These are phyloP conservation scores for Cutaneotrichosporon sp. DNA, from an alignment of 1,284 basidiomycete species.

Conservation along the genomic window DNA sequence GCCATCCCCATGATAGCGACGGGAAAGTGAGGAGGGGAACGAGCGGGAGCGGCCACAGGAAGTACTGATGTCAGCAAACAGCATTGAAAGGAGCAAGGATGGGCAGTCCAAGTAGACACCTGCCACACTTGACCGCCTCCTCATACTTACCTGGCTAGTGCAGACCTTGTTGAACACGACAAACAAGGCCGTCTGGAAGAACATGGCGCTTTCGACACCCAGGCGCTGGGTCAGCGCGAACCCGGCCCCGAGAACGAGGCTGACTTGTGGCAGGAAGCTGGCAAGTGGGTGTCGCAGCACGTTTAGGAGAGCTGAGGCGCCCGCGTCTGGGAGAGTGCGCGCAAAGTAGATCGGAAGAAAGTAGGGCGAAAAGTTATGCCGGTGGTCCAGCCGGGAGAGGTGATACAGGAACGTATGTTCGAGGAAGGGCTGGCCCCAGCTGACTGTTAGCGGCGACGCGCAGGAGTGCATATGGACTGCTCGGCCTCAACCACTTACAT, in stretches of 20 bases:
- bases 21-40: slow-evolving; percentile 74
- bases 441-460: slow-evolving; percentile 39
- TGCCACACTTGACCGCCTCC: neutral
- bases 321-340: neutral
- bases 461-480: neutral
- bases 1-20: slow-evolving; percentile 52
- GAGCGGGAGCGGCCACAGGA: slow-evolving; percentile 93
- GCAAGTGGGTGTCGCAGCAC: slow-evolving; percentile 40
- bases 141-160: slow-evolving; percentile 73
- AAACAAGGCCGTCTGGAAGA: slow-evolving; percentile 84
- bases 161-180: slow-evolving; percentile 98
- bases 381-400: slow-evolving; percentile 81
- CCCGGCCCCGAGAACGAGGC: slow-evolving; percentile 35
- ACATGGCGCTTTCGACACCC: slow-evolving; percentile 65
- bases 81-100: neutral
- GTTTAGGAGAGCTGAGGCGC: slow-evolving; percentile 1
- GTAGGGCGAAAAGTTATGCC: slow-evolving; percentile 97
- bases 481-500: slow-evolving; percentile 57
- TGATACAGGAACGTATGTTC: slow-evolving; percentile 93
- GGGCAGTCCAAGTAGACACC: neutral
- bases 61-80: slow-evolving; percentile 62
- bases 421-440: slow-evolving; percentile 90
- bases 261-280: slow-evolving; percentile 51
- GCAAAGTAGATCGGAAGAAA: slow-evolving; percentile 87
- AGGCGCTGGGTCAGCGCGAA: slow-evolving; percentile 43